phyloP scores from a whole-genome alignment of 208 protist species.

The Herpetomonas muscarum region DNA sequence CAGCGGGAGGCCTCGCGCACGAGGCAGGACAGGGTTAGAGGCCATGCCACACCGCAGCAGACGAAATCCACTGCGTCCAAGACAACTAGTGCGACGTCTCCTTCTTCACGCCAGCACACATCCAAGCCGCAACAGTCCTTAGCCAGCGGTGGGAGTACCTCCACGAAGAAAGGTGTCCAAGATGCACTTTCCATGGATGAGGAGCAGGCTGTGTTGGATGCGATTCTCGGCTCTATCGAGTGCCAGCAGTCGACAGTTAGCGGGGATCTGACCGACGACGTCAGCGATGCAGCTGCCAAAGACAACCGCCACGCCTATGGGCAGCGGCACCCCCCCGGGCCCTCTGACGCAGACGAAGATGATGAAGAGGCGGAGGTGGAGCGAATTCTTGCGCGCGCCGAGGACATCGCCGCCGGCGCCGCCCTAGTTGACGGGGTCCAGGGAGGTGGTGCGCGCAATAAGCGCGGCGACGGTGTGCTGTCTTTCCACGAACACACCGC shows the following conservation, averaged over 20 bases:
- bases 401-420: conserved; percentile 34
- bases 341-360: background rate
- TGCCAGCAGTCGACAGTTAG: conserved; percentile 63
- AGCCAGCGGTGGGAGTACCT: background rate
- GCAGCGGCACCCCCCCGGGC: no score
- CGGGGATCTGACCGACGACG: conserved; percentile 35
- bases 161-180: background rate
- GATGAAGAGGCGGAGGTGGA: conserved; percentile 19
- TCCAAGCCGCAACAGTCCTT: no score
- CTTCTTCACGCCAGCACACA: no score
- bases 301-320: no score
- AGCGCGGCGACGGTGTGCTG: conserved; percentile 28
- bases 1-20: background rate
- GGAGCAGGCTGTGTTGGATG: conserved; percentile 51
- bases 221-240: conserved; percentile 54
- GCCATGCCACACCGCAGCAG: no score
- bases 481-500: conserved; percentile 61
- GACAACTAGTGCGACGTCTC: no score
- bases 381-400: conserved; percentile 40
- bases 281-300: background rate
- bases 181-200: conserved; percentile 9
- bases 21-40: no score
- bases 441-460: background rate
- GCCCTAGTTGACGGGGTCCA: conserved; percentile 9
- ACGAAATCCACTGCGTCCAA: no score